Evolutionary conservation across 2,329 filamentous ascomycete species (phyloP).

Genomic region (Thelonectria olida): DNA sequence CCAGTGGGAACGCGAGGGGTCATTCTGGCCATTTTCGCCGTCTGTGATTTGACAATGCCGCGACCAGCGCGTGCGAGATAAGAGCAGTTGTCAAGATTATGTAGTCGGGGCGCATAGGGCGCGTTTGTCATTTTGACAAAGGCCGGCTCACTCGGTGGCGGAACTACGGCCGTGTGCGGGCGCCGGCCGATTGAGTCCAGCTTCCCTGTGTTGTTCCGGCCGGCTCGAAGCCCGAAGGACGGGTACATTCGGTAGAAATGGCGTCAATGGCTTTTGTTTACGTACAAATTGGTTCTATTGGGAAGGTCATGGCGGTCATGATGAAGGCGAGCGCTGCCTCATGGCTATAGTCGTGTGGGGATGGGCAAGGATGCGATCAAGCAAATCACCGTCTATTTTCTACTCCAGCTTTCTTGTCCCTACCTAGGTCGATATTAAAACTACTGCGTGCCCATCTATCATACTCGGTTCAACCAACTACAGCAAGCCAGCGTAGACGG

Average conservation of each 20-base stretch:
- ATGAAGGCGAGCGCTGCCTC: neutral
- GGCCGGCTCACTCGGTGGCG: slow-evolving; percentile 6
- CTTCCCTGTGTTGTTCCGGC: too few relatives aligned
- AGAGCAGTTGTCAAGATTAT: neutral
- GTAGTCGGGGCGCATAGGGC: slow-evolving; percentile 1
- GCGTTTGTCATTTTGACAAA: slow-evolving; percentile 8
- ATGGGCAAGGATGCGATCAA: neutral
- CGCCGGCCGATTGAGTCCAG: neutral
- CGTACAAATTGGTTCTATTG: neutral
- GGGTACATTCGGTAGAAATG: slow-evolving; percentile 1
- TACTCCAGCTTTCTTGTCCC: neutral
- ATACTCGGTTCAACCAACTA: too few relatives aligned
- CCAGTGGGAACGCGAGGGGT: too few relatives aligned
- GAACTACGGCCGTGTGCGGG: slow-evolving; percentile 5
- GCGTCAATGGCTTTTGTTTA: neutral
- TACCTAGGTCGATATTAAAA: too few relatives aligned
- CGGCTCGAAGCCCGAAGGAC: too few relatives aligned
- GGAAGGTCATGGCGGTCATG: neutral
- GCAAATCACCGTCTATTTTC: neutral
- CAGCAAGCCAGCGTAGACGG: slow-evolving; percentile 40
- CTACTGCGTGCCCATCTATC: too few relatives aligned
- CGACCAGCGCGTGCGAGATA: neutral
- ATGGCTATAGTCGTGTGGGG: neutral
- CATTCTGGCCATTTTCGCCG: neutral
- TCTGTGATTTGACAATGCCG: neutral